These are phyloP conservation scores for Scheffersomyces titani DNA, from an alignment of 1,139 yeast species.

Conservation along the genomic window DNA sequence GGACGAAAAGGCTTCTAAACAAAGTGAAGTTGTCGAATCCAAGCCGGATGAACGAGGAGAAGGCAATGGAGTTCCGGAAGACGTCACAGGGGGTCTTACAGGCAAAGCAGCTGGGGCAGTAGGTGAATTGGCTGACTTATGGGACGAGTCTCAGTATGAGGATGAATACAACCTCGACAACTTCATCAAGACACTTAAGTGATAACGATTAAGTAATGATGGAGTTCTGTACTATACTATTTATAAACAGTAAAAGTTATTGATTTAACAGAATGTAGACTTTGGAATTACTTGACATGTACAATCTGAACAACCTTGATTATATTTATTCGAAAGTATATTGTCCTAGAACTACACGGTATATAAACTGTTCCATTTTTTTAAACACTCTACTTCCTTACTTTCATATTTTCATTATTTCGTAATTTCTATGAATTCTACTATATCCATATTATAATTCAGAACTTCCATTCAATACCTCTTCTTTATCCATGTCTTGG, in stretches of 20 bases:
- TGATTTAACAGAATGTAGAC: background rate
- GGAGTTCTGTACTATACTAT: background rate
- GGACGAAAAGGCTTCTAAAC: slow-evolving; percentile 54
- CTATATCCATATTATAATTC: background rate
- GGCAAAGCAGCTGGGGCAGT: slow-evolving; percentile 71
- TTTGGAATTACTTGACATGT: too few relatives aligned
- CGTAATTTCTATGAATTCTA: background rate
- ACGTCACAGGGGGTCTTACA: slow-evolving; percentile 62
- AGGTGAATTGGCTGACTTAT: slow-evolving; percentile 88
- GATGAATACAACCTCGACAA: slow-evolving; percentile 94
- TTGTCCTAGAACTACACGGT: too few relatives aligned
- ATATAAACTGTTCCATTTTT: background rate
- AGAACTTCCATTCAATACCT: background rate
- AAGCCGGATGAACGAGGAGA: slow-evolving; percentile 33
- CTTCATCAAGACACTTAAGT: slow-evolving; percentile 76
- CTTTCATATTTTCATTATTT: background rate
- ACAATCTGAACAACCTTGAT: background rate
- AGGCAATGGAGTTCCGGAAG: slow-evolving; percentile 41
- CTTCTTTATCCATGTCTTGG: too few relatives aligned
- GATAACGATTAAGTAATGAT: slow-evolving; percentile 9
- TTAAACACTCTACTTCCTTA: background rate
- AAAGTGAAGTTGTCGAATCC: slow-evolving; percentile 23
- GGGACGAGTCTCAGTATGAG: slow-evolving; percentile 96
- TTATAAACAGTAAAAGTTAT: background rate
- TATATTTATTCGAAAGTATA: background rate